These are phyloP conservation scores for Balamuthia mandrillaris DNA, from an alignment of 208 protist species.

Conservation along the genomic window DNA sequence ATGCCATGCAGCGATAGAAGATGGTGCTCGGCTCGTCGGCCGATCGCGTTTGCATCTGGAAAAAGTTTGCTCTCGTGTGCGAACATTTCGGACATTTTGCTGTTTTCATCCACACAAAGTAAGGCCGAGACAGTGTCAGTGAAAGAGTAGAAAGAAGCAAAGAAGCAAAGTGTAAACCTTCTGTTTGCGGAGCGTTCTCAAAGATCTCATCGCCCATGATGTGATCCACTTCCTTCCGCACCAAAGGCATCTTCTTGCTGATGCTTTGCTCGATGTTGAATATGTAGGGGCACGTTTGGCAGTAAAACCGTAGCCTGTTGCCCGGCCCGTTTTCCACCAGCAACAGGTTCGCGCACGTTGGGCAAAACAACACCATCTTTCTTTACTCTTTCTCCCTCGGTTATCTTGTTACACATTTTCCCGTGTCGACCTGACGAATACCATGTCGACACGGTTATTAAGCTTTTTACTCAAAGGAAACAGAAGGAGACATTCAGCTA, in stretches of 20 bases:
- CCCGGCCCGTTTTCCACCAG: neutral
- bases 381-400: too few species aligned
- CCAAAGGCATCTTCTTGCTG: slow-evolving; percentile 1
- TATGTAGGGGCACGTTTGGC: slow-evolving; percentile 56
- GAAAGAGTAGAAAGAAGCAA: neutral
- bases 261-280: slow-evolving; percentile 41
- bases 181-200: slow-evolving; percentile 55
- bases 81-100: slow-evolving; percentile 76
- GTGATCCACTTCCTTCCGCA: slow-evolving; percentile 57
- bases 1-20: slow-evolving; percentile 93
- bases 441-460: too few species aligned
- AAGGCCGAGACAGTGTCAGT: neutral
- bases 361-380: slow-evolving; percentile 26
- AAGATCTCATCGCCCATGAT: slow-evolving; percentile 58
- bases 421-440: too few species aligned
- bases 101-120: neutral
- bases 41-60: slow-evolving; percentile 94
- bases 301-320: slow-evolving; percentile 23
- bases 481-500: too few species aligned
- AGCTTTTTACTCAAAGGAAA: too few species aligned
- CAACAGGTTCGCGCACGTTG: slow-evolving; percentile 12
- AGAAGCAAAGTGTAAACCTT: neutral
- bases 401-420: too few species aligned
- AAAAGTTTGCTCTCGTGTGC: slow-evolving; percentile 83
- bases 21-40: slow-evolving; percentile 96